Evolutionary conservation across 2,329 filamentous ascomycete genomes (phyloP).

Genomic region (Diaporthe destruens): DNA sequence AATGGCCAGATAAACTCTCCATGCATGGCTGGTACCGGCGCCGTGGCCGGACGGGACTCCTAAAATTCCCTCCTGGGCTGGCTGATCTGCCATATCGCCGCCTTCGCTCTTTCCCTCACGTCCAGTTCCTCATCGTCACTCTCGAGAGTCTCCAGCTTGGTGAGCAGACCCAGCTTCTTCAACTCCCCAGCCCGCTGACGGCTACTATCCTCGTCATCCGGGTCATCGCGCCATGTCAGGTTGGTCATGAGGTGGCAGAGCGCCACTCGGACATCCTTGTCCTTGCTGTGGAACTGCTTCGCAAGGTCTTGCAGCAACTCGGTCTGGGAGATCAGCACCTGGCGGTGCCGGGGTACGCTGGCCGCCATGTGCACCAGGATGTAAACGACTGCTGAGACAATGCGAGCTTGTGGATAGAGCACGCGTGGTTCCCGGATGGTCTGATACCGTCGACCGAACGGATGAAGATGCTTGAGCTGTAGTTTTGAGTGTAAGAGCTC

Average conservation of each 20-base stretch:
- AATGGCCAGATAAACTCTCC: background rate
- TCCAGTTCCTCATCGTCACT: slow-evolving; percentile 81
- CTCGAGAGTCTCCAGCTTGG: slow-evolving; percentile 71
- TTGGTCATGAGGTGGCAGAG: slow-evolving; percentile 90
- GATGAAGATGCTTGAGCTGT: slow-evolving; percentile 69
- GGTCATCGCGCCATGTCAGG: slow-evolving; percentile 85
- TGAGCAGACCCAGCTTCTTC: slow-evolving; percentile 77
- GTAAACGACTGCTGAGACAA: slow-evolving; percentile 82
- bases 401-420: slow-evolving; percentile 72
- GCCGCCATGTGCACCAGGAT: slow-evolving; percentile 92
- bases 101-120: slow-evolving; percentile 86
- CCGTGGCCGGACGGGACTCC: background rate
- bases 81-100: slow-evolving; percentile 79
- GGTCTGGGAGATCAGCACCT: slow-evolving; percentile 81
- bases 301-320: slow-evolving; percentile 80
- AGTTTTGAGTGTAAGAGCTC: slow-evolving; percentile 85
- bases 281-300: slow-evolving; percentile 79
- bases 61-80: slow-evolving; percentile 46
- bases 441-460: slow-evolving; percentile 59
- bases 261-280: slow-evolving; percentile 79
- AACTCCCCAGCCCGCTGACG: slow-evolving; percentile 77
- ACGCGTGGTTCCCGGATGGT: slow-evolving; percentile 55
- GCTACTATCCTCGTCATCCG: slow-evolving; percentile 73
- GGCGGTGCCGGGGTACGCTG: slow-evolving; percentile 81
- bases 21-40: background rate